Evolutionary conservation across 495 filamentous ascomycete genomes (phyloP), one percentile per base, ranked within the genome.

Genomic region (Clohesyomyces aquaticus): DNA sequence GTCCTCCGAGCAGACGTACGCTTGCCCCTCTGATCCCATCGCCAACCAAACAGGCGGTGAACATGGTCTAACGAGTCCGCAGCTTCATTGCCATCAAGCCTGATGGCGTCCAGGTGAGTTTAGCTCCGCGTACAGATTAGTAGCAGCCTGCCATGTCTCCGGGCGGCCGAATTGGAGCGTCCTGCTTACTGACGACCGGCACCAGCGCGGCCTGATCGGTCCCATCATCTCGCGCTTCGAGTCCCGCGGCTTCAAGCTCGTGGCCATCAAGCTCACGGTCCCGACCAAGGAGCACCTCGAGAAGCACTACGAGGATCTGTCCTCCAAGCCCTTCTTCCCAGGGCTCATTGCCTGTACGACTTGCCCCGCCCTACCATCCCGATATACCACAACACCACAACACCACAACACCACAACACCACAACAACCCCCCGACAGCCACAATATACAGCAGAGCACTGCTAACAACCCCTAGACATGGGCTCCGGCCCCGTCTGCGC

Each of bases 11-110:
- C 91, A 96, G 84, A 98, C 93, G 93, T 98, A 79, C 80, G 92
- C 19, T 10, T 21, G 22, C 21, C 32, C 38, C 18, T 12, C 32
- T n/a, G 21, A 10, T 43, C 8, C 14, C 6, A 49, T 41, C 42
- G 18, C 3, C 21, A 50, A 32, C 23, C 3, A 50, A 50, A 32
- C 23, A 18, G 27, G 48, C 49, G 48, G 55, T 59, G 65, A 60
- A 52, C 22, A 23, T n/a, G 22, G 46, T 35, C 57, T 73, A 55
- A 65, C 42, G 23, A 28, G 11, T 61, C 35, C 27, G 35, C 72
- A 97, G 92, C 80, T 97, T 97, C 88, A 96, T 97, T 85, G 93
- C 93, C 74, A 88, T 97, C 86, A 97, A 97, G 90, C 93, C 93
- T 74, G 93, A 97, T 81, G 94, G 94, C 79, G 94, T 98, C 83